Conservation (phyloP, 2,329 filamentous ascomycete species). For the Nemania diffusa region DNA sequence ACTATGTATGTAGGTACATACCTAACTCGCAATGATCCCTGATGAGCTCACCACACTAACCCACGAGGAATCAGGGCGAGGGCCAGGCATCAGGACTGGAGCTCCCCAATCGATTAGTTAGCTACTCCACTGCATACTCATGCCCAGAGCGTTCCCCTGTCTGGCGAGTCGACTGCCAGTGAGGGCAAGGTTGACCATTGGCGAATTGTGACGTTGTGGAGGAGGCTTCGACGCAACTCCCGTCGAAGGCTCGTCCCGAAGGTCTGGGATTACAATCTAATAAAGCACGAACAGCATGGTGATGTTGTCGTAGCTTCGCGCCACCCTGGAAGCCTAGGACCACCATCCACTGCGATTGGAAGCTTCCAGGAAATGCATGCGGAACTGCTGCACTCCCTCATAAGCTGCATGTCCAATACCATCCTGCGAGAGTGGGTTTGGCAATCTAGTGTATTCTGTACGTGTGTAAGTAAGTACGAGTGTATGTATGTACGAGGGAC, state of each 20-base stretch:
- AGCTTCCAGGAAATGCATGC: slow-evolving; percentile 2
- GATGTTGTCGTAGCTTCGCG: slow-evolving; percentile 6
- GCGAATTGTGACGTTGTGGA: slow-evolving; percentile 37
- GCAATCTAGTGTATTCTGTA: neutral
- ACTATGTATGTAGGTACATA: no score
- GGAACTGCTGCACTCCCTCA: slow-evolving; percentile 3
- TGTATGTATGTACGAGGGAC: neutral
- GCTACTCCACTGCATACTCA: slow-evolving; percentile 14
- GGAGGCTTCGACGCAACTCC: slow-evolving; percentile 36
- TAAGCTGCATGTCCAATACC: slow-evolving; percentile 2
- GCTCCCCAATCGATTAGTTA: slow-evolving; percentile 10
- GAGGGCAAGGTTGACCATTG: slow-evolving; percentile 34
- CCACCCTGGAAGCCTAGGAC: slow-evolving; percentile 6
- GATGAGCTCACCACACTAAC: slow-evolving; percentile 20
- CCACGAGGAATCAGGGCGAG: slow-evolving; percentile 7
- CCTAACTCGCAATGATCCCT: slow-evolving; percentile 27
- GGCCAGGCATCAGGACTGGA: slow-evolving; percentile 9
- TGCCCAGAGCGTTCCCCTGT: slow-evolving; percentile 22
- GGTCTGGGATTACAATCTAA: slow-evolving; percentile 33
- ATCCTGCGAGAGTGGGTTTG: slow-evolving; percentile 4
- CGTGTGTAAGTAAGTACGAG: no score
- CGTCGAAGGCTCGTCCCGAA: slow-evolving; percentile 40
- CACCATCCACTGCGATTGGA: slow-evolving; percentile 1
- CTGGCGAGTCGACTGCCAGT: slow-evolving; percentile 18
- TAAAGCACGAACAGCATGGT: slow-evolving; percentile 19